Base-by-base conservation (phyloP, 192 early-diverging fungal species). In the Backusella sp. region DNA sequence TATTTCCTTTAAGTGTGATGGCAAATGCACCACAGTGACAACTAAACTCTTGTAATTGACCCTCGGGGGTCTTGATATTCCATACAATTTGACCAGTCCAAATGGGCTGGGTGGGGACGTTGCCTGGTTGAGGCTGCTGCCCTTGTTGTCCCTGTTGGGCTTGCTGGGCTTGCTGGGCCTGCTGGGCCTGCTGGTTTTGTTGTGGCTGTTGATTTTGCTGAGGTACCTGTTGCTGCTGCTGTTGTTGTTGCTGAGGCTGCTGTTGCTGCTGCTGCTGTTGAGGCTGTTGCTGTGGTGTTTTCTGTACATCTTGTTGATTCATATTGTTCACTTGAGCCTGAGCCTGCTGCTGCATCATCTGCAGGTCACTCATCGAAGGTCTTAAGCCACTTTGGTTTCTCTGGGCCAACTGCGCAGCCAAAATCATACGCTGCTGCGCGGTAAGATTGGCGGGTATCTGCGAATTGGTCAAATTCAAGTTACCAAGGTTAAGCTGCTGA, bases 51-150 rank as follows among this genome's bases (percentile, higher is more conserved):
- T 76, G 67, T 17, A 72, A 44, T n/a, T 72, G 46, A 12, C 76
- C 76, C n/a, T 78, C 74, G 11, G 76, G 73, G 4, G 74, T 68
- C 66, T 83, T 83, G 42, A 83, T 75, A 46, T 76, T 72, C 82
- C 82, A 83, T 5, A 80, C 82, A 77, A 83, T 83, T 37, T 79
- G 75, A 4, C 82, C 82, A 8, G 72, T 74, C 82, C 82, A 83
- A 2, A 83, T 74, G 4, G 79, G 75, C 36, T 67, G 76, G 11
- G 71, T 66, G 3, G 74, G 69, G 0, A 68, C 69, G 14, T 53
- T 66, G 30, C 49, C 62, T 44, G 66, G 68, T 74, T 68, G 66
- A n/a, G 37, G n/a, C 34, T 62, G 72, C 26, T 53, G 69, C 11
- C 70, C 66, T 41, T 74, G 73, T 34, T 68, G 62, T 28, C 34